Conservation (phyloP, 2,329 filamentous ascomycete genomes). For the Bretziella fagacearum region DNA sequence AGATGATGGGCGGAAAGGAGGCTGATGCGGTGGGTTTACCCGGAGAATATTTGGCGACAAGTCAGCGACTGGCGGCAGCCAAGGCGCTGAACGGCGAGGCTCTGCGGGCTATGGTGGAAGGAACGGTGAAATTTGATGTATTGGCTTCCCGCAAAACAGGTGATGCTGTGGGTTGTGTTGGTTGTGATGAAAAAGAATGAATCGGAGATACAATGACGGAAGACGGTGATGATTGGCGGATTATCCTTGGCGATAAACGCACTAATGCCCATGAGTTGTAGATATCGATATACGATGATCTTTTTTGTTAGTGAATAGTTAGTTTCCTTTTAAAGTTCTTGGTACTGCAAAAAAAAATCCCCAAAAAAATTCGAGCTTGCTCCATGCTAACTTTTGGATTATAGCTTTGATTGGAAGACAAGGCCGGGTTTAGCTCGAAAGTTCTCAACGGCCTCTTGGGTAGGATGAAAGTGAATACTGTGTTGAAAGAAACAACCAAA, state of each 20-base stretch:
- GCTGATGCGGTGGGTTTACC: constrained; percentile 28
- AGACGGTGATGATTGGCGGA: no score
- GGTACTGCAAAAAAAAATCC: no score
- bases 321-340: no score
- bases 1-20: constrained; percentile 35
- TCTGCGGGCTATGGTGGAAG: constrained; percentile 3
- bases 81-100: neutral
- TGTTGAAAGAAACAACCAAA: neutral
- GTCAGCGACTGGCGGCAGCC: constrained; percentile 18
- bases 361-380: neutral
- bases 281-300: no score
- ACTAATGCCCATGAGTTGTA: no score
- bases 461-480: neutral
- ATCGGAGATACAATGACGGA: no score
- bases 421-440: neutral
- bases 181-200: no score
- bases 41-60: constrained; percentile 24
- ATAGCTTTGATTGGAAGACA: neutral
- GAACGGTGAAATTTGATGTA: constrained; percentile 6
- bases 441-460: neutral
- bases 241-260: no score
- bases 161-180: neutral
- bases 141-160: neutral
- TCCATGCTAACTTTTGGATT: no score
- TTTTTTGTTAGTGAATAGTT: no score